A percentile compares a stretch with the other conserved stretches of the same genome.
Evolutionary conservation across 768 basidiomycete species (phyloP).

Genomic region (Lactarius quietus): DNA sequence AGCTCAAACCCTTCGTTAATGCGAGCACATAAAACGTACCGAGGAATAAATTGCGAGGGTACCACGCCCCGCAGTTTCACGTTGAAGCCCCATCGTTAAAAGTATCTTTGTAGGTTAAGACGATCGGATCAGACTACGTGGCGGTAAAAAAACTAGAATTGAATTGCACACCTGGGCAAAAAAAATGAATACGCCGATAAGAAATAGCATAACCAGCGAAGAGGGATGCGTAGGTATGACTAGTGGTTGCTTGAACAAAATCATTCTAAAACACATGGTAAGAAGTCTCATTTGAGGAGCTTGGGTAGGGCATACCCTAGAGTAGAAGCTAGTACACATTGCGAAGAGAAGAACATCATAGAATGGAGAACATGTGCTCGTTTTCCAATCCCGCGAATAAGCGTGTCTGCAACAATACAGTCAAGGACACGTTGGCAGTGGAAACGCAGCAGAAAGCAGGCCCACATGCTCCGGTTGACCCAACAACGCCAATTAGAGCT

Average conservation of each 20-base stretch:
- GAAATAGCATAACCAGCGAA: too few species aligned
- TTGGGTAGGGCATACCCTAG: too few species aligned
- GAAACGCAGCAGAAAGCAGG: conserved; percentile 8
- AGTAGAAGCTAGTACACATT: too few species aligned
- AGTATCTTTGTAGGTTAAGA: too few species aligned
- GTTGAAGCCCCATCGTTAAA: conserved; percentile 17
- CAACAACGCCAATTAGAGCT: conserved; percentile 62
- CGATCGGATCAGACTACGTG: too few species aligned
- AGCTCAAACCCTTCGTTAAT: not conserved
- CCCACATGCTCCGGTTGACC: conserved; percentile 67
- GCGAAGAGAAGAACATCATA: conserved; percentile 39
- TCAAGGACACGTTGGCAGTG: not conserved
- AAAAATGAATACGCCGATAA: too few species aligned
- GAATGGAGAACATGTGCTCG: conserved; percentile 73
- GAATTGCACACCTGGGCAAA: too few species aligned
- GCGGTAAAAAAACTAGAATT: too few species aligned
- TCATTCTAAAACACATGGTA: too few species aligned
- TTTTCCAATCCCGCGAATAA: conserved; percentile 66
- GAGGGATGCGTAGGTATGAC: too few species aligned
- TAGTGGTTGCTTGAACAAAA: too few species aligned
- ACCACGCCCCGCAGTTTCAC: conserved; percentile 62
- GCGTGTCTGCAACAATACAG: conserved; percentile 37
- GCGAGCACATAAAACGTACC: conserved; percentile 31
- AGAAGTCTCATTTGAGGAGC: too few species aligned
- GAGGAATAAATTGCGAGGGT: conserved; percentile 59